Conservation (phyloP, 805 yeast species). For the Myxozyma geophila region DNA sequence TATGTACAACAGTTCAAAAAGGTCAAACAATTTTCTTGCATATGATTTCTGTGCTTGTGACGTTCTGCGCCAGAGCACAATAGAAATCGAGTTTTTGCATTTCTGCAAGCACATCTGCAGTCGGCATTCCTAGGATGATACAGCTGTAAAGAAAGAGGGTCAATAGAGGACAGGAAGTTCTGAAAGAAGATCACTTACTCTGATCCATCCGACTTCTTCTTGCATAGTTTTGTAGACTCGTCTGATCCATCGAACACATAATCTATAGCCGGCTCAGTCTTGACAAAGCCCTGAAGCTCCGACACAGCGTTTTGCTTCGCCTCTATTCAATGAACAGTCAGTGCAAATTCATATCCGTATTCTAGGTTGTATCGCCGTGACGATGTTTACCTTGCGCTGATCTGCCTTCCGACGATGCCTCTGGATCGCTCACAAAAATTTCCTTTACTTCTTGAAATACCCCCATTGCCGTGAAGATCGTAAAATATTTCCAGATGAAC, state of each 20-base stretch:
- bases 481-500: no score
- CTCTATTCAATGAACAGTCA: background rate
- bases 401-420: background rate
- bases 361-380: background rate
- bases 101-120: slow-evolving; percentile 25
- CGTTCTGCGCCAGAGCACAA: slow-evolving; percentile 29
- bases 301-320: background rate
- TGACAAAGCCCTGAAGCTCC: slow-evolving; percentile 12
- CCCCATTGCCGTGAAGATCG: background rate
- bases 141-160: slow-evolving; percentile 8
- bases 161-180: no score
- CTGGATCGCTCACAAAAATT: background rate
- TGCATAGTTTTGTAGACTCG: slow-evolving; percentile 21
- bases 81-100: slow-evolving; percentile 33
- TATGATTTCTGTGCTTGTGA: slow-evolving; percentile 28
- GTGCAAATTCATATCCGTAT: background rate
- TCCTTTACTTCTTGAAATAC: slow-evolving; percentile 6
- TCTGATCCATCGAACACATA: slow-evolving; percentile 26
- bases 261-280: slow-evolving; percentile 9
- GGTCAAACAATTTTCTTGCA: slow-evolving; percentile 21
- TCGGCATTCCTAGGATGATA: slow-evolving; percentile 22
- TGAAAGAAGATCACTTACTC: slow-evolving; percentile 10
- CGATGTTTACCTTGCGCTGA: background rate
- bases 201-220: slow-evolving; percentile 10
- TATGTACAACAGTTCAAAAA: slow-evolving; percentile 5